A percentile compares a stretch with the other conserved stretches of the same genome.
These are phyloP conservation scores for Boletus coccyginus DNA, from an alignment of 768 basidiomycete genomes.

Conservation along the genomic window DNA sequence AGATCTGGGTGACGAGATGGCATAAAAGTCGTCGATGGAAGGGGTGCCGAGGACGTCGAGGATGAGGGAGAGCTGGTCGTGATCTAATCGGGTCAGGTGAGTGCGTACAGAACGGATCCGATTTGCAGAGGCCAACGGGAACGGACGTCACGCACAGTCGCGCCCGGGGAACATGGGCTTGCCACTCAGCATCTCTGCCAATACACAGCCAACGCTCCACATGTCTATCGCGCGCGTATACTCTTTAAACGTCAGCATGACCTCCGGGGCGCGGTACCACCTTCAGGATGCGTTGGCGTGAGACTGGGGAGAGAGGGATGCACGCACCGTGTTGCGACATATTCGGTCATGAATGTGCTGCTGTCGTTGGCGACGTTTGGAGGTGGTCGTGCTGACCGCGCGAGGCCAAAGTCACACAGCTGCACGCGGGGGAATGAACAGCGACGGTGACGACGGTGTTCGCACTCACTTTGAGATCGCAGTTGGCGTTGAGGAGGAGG, in stretches of 20 bases:
- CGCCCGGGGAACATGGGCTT: slow-evolving; percentile 93
- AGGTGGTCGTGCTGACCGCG: slow-evolving; percentile 72
- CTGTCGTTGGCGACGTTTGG: slow-evolving; percentile 72
- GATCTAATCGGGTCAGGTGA: slow-evolving; percentile 43
- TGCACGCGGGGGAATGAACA: slow-evolving; percentile 25
- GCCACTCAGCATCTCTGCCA: slow-evolving; percentile 92
- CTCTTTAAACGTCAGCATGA: slow-evolving; percentile 97
- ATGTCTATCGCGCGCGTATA: slow-evolving; percentile 87
- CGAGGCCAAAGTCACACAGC: slow-evolving; percentile 88
- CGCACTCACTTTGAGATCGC: slow-evolving; percentile 82
- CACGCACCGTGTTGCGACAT: slow-evolving; percentile 84
- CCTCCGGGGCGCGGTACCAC: slow-evolving; percentile 98
- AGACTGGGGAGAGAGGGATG: background rate
- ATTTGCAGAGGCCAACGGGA: too few species aligned
- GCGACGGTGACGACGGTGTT: background rate
- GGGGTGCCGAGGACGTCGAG: slow-evolving; percentile 92
- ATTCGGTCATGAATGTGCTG: slow-evolving; percentile 87
- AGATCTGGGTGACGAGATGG: slow-evolving; percentile 76
- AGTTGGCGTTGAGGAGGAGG: slow-evolving; percentile 92
- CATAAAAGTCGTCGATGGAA: slow-evolving; percentile 91
- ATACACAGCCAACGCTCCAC: slow-evolving; percentile 84
- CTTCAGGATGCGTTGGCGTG: slow-evolving; percentile 33
- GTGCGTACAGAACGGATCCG: too few species aligned
- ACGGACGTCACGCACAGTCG: slow-evolving; percentile 54
- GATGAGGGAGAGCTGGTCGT: slow-evolving; percentile 90